A percentile compares a stretch with the other conserved stretches of the same genome.
These are phyloP conservation scores for Pyrenophora seminiperda DNA, from an alignment of 2,329 filamentous ascomycete genomes.

Conservation along the genomic window DNA sequence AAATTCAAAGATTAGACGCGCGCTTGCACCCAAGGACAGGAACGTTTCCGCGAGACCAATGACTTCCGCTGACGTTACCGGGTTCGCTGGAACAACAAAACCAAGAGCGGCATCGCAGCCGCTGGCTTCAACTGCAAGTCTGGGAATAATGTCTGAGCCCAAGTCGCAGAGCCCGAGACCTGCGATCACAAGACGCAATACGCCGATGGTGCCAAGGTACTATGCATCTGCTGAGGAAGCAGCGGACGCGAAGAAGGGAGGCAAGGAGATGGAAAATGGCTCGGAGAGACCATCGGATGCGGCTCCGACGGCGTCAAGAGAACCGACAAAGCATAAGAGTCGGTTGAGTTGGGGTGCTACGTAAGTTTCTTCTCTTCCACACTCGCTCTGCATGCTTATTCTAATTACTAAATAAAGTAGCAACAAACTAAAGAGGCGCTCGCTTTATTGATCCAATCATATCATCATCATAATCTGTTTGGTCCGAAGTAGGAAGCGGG, in stretches of 20 bases:
- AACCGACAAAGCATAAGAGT: constrained; percentile 20
- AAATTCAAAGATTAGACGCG: constrained; percentile 5
- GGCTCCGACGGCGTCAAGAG: neutral
- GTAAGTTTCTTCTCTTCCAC: constrained; percentile 17
- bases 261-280: no score
- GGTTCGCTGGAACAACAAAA: no score
- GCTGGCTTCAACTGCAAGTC: no score
- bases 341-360: constrained; percentile 26
- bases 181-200: neutral
- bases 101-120: no score
- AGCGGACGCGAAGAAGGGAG: no score
- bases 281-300: constrained; percentile 6
- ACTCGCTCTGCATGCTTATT: neutral
- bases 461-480: no score
- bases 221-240: neutral
- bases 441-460: constrained; percentile 1
- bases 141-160: neutral
- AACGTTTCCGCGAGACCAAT: constrained; percentile 6
- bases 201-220: neutral
- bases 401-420: constrained; percentile 7
- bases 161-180: neutral
- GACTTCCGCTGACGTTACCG: neutral
- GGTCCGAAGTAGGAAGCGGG: no score
- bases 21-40: constrained; percentile 9
- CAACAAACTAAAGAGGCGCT: constrained; percentile 23